phyloP scores from a whole-genome alignment of 2,329 filamentous ascomycete genomes.

The Fusarium irregulare region DNA sequence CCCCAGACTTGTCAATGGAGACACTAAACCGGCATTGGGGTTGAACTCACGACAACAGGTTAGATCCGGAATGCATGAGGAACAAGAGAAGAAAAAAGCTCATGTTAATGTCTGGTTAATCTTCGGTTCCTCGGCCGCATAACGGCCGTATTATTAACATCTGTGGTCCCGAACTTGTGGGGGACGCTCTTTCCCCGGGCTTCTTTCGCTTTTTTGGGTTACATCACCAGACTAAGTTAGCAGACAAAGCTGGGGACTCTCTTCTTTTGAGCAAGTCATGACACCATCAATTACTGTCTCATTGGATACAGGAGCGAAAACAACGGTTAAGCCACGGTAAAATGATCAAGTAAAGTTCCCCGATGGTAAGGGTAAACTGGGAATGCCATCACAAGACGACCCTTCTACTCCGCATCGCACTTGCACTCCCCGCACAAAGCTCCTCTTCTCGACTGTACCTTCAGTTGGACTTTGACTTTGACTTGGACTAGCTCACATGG shows the following conservation, averaged over 20 bases:
- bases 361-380: conserved; percentile 24
- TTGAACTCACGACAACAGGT: not conserved
- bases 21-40: conserved; percentile 9
- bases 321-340: conserved; percentile 26
- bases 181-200: conserved; percentile 5
- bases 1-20: conserved; percentile 17
- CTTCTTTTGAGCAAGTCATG: conserved; percentile 5
- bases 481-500: not conserved
- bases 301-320: not conserved
- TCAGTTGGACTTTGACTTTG: not conserved
- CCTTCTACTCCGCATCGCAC: conserved; percentile 17
- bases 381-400: conserved; percentile 34
- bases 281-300: conserved; percentile 10
- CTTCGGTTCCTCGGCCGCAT: conserved; percentile 38
- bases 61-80: not conserved
- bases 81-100: not conserved
- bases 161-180: conserved; percentile 4
- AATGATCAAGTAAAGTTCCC: not conserved
- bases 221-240: conserved; percentile 33
- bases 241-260: conserved; percentile 6
- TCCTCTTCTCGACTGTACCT: not conserved
- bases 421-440: conserved; percentile 7
- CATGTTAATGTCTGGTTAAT: conserved; percentile 19
- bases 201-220: conserved; percentile 15
- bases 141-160: conserved; percentile 38